Evolutionary conservation across 1,284 basidiomycete species (phyloP), one percentile per base, ranked within the genome.

Genomic region (Tilletia caries): DNA sequence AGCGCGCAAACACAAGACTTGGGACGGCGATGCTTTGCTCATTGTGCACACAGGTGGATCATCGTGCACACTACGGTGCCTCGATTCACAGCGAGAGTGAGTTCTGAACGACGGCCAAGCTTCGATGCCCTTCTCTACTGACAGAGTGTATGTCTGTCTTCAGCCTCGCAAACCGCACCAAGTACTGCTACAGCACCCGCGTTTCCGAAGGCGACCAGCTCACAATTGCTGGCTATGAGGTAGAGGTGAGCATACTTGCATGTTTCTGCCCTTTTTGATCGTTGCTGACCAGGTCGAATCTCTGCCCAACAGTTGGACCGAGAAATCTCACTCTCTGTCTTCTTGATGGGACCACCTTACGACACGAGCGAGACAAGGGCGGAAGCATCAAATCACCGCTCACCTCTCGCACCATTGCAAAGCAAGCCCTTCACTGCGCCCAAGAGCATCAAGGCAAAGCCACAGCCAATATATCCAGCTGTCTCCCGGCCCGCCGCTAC

Each of bases 1-100:
- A 78, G 85, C 85, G 27, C 90, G 88, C 83, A 95, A 93, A 84
- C 88, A 93, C 81, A 92, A 92, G 83, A 92, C 90, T 1, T 95
- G 92, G 92, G 92, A 94, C 75, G 91, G 79, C 6, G 84, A 84
- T 69, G 83, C 78, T 0, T 70, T 85, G 10, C 76, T 83, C 33
- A 71, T 79, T 43, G 70, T 80, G 41, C 73, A 79, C 37, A 66
- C 69, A 18, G 70, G 54, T 6, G 75, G 75, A 13, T 69, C 71
- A 15, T 71, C 73, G 2, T 76, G 77, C 67, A 72, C 67, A 18
- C 72, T 81, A 41, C 69, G 76, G 25, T 76, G 74, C 62, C 67
- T 73, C 32, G 74, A 81, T 48, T 18, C 44, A 4, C 18, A 50
- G 3, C 44, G 43, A 20, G 48, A 50, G 65, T 66, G 48, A 48